Conservation (phyloP, 1,284 basidiomycete genomes). For the Ustilago sp. region DNA sequence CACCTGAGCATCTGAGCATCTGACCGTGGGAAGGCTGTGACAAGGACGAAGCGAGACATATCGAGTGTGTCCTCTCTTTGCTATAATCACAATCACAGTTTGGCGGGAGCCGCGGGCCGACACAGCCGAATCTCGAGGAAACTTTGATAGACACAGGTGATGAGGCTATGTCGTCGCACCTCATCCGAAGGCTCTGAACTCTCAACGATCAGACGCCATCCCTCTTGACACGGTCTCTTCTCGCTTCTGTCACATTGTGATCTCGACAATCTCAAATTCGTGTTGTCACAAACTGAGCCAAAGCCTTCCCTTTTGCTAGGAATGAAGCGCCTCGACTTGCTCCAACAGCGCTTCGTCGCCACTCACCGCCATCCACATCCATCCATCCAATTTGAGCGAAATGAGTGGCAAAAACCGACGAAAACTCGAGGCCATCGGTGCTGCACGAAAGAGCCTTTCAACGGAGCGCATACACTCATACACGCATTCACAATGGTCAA, state of each 20-base stretch:
- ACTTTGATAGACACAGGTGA: neutral
- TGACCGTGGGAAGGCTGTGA: neutral
- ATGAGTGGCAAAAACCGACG: neutral
- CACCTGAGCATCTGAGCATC: too few species aligned
- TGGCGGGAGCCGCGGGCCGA: neutral
- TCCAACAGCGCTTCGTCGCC: neutral
- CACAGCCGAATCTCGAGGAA: neutral
- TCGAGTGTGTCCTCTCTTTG: neutral
- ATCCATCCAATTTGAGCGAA: neutral
- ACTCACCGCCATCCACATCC: neutral
- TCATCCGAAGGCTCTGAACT: too few species aligned
- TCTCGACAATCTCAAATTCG: slow-evolving; percentile 2
- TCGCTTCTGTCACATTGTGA: slow-evolving; percentile 1
- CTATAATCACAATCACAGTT: slow-evolving; percentile 1
- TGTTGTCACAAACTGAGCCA: slow-evolving; percentile 1
- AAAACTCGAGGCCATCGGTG: neutral
- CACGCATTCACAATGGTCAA: neutral
- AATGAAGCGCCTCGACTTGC: neutral
- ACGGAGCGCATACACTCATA: slow-evolving; percentile 1
- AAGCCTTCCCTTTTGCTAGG: neutral
- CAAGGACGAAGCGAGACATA: too few species aligned
- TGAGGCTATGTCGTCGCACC: neutral
- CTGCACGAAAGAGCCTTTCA: neutral
- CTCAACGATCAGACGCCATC: neutral
- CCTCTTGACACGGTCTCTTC: neutral